These are phyloP conservation scores for Clarireedia homoeocarpa DNA, from an alignment of 2,329 filamentous ascomycete species.

Conservation along the genomic window DNA sequence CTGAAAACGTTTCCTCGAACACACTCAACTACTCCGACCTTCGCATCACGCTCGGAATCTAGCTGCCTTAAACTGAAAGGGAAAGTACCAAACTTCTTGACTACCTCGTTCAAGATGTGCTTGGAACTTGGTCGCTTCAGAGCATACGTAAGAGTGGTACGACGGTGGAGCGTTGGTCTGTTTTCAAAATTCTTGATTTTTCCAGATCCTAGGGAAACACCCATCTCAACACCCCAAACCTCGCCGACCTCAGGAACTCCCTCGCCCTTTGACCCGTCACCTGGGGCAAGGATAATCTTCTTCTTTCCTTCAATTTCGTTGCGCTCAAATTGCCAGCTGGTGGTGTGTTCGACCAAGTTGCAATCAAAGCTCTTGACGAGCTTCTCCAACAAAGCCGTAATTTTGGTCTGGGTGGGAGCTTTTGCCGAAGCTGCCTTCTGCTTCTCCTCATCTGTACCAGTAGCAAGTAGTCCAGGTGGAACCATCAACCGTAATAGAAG, in stretches of 20 bases:
- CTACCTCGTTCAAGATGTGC: conserved; percentile 85
- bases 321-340: conserved; percentile 90
- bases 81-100: conserved; percentile 96
- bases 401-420: conserved; percentile 76
- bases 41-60: conserved; percentile 88
- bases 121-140: conserved; percentile 92
- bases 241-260: conserved; percentile 82
- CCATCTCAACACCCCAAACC: conserved; percentile 96
- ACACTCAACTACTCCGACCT: conserved; percentile 95
- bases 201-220: conserved; percentile 80
- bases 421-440: conserved; percentile 80
- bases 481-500: conserved; percentile 84
- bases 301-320: conserved; percentile 95
- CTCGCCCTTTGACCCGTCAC: conserved; percentile 84
- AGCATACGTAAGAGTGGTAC: conserved; percentile 83
- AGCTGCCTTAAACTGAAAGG: conserved; percentile 96
- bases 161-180: conserved; percentile 84
- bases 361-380: conserved; percentile 84
- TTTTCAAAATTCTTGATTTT: conserved; percentile 92
- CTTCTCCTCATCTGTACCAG: conserved; percentile 89
- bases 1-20: conserved; percentile 87
- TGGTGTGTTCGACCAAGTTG: conserved; percentile 94
- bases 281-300: conserved; percentile 89
- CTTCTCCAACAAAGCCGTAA: conserved; percentile 83
- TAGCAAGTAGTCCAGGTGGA: conserved; percentile 76